Base-by-base conservation (phyloP, 306 rosid species). In the Inga leiocalycina region DNA sequence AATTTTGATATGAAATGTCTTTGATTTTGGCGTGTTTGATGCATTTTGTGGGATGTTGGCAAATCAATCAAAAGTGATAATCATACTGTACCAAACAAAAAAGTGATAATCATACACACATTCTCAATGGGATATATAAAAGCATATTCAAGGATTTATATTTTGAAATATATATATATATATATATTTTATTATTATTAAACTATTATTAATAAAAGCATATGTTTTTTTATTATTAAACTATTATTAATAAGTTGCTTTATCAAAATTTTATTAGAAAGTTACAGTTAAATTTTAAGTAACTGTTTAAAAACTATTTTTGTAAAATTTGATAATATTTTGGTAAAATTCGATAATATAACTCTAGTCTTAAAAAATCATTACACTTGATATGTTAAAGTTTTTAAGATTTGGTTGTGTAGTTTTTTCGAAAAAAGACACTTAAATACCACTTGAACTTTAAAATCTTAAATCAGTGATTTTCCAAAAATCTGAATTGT, bases 11-110 rank as follows among this genome's bases (percentile, higher is more conserved):
- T 24, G 76, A 83, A 82, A 75, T 68, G 83, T 81, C 77, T 41
- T 79, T 68, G 83, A 86, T 81, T 79, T 68, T 85, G 82, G 85
- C 71, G 84, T 85, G 84, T 74, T 79, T 59, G 79, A 32, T 72
- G 82, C 51, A 70, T 76, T 85, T 80, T 71, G 80, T 79, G 80
- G 30, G 74, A 74, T 87, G 75, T 78, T 75, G 88, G 75, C 67
- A 82, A 46, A 84, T 84, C 85, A 81, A 76, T 57, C 76, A 52
- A 51, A 84, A 81, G 86, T 84, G 70, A 72, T 27, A 44, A 30
- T 16, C 0, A 71, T 78, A 73, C n/a, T 27, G 30, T 27, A 27
- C 30, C 30, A 27, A 27, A 27, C 0, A 27, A 27, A 52, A 51
- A 84, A 81, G 86, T 84, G 70, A 72, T 27, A 44, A 30, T 16